These are phyloP conservation scores for Penicillium sp. DNA, from an alignment of 2,329 filamentous ascomycete species.

Conservation along the genomic window DNA sequence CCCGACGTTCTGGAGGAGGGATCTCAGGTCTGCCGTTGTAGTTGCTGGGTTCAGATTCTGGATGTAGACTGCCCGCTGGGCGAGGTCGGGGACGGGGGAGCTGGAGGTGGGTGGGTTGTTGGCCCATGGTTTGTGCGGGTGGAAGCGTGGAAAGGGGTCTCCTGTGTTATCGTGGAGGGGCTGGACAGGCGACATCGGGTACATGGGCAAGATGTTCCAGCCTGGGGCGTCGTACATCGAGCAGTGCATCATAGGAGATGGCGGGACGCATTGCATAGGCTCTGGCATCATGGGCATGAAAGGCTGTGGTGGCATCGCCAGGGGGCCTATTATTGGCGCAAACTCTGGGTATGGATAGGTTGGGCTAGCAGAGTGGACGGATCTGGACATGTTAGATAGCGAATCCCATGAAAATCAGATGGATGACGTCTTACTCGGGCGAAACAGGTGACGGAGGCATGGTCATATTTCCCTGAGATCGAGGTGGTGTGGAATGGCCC, in stretches of 20 bases:
- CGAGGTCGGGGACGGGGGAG: constrained; percentile 13
- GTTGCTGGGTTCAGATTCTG: constrained; percentile 40
- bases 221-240: constrained; percentile 37
- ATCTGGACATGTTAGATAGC: constrained; percentile 25
- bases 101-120: constrained; percentile 19
- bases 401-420: background rate
- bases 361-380: constrained; percentile 30
- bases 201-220: constrained; percentile 38
- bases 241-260: constrained; percentile 39
- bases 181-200: constrained; percentile 35
- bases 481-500: constrained; percentile 44
- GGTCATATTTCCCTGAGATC: constrained; percentile 35
- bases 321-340: constrained; percentile 31
- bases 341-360: constrained; percentile 38
- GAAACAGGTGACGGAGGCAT: constrained; percentile 44
- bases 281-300: constrained; percentile 41
- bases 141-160: constrained; percentile 17
- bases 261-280: constrained; percentile 34
- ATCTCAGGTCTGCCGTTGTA: constrained; percentile 37
- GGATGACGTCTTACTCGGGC: constrained; percentile 41
- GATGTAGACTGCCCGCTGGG: constrained; percentile 34
- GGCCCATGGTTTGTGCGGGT: constrained; percentile 15
- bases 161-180: constrained; percentile 19
- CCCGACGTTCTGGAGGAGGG: constrained; percentile 39
- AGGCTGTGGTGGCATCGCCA: constrained; percentile 31